Conservation (phyloP, 2,329 filamentous ascomycete species). For the Penicillium sclerotiorum region DNA sequence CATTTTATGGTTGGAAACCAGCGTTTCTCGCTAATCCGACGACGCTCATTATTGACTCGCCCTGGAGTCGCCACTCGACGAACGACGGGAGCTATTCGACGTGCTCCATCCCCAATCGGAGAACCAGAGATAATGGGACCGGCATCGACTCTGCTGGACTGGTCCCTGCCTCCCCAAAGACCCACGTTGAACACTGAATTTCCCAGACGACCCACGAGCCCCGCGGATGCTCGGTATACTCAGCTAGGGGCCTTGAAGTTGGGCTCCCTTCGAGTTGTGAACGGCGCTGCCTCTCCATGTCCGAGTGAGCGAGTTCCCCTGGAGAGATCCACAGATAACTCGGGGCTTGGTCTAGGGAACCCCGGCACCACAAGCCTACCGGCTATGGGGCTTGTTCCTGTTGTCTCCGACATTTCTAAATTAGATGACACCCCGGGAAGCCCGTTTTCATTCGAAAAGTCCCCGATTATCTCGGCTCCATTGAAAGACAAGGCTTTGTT, state of each 20-base stretch:
- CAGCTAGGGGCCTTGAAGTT: conserved; percentile 44
- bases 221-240: conserved; percentile 39
- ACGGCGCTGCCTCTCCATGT: conserved; percentile 41
- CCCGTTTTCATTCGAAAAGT: conserved; percentile 40
- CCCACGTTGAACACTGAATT: conserved; percentile 10
- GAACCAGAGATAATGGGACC: conserved; percentile 21
- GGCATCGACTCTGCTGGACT: conserved; percentile 19
- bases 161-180: conserved; percentile 21
- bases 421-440: conserved; percentile 31
- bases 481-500: conserved; percentile 14
- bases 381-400: conserved; percentile 17
- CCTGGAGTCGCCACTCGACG: conserved; percentile 40
- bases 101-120: conserved; percentile 27
- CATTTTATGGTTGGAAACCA: conserved; percentile 36
- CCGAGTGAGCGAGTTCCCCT: conserved; percentile 37
- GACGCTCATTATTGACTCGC: conserved; percentile 39
- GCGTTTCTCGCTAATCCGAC: conserved; percentile 40
- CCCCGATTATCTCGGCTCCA: conserved; percentile 25
- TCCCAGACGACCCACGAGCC: conserved; percentile 26
- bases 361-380: conserved; percentile 9
- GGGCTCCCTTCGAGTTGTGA: conserved; percentile 44
- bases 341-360: conserved; percentile 20
- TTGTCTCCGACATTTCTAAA: conserved; percentile 15
- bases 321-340: conserved; percentile 10
- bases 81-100: conserved; percentile 27